phyloP scores from a whole-genome alignment of 306 rosid genomes.

The Sophora flavescens region DNA sequence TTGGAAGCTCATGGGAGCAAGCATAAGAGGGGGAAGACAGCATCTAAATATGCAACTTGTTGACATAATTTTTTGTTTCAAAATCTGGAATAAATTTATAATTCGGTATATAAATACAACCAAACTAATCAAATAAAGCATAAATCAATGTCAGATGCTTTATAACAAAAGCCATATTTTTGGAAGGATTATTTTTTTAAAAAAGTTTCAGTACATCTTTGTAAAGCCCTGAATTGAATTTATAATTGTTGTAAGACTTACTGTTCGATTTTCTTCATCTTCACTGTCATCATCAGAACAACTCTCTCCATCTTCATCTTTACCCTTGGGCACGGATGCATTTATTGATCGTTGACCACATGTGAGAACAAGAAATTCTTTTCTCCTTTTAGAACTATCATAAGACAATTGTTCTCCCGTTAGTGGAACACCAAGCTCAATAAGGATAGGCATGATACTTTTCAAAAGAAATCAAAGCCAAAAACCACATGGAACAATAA shows the following conservation, averaged over 20 bases:
- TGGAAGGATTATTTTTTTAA: background rate
- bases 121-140: background rate
- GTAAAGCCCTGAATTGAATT: slow-evolving; percentile 10
- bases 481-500: slow-evolving; percentile 23
- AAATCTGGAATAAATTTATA: slow-evolving; percentile 4
- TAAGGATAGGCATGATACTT: slow-evolving; percentile 18
- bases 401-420: slow-evolving; percentile 44
- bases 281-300: slow-evolving; percentile 68
- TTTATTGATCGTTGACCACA: slow-evolving; percentile 72
- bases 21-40: too few species aligned
- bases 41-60: too few species aligned
- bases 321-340: slow-evolving; percentile 57
- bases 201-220: background rate
- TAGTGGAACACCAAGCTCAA: slow-evolving; percentile 35
- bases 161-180: background rate
- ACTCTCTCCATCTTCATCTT: slow-evolving; percentile 67
- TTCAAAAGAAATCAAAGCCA: slow-evolving; percentile 20
- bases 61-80: too few species aligned
- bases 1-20: slow-evolving; percentile 10
- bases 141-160: background rate
- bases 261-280: slow-evolving; percentile 79
- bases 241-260: slow-evolving; percentile 41
- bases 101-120: too few species aligned
- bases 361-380: slow-evolving; percentile 88
- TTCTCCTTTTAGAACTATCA: slow-evolving; percentile 78